These are phyloP conservation scores for Aureobasidium sp. DNA, from an alignment of 2,329 filamentous ascomycete species.

Conservation along the genomic window DNA sequence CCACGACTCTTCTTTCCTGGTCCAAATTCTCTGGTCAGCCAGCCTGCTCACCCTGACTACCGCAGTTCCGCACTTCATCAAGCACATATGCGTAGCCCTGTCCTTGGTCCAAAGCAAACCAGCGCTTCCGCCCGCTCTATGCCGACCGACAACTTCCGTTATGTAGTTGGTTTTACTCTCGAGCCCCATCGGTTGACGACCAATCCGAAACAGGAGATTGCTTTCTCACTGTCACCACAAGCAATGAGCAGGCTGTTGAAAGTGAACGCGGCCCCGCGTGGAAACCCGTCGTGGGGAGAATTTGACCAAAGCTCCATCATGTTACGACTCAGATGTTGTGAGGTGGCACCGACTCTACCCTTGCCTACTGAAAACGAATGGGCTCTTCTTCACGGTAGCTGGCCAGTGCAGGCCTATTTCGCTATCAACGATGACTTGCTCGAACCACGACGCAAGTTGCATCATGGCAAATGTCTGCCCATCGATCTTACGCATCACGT, in stretches of 20 bases:
- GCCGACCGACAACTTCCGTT: neutral
- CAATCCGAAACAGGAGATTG: slow-evolving; percentile 36
- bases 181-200: neutral
- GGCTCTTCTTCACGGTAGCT: slow-evolving; percentile 57
- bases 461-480: slow-evolving; percentile 69
- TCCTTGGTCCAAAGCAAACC: slow-evolving; percentile 26
- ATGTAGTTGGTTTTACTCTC: slow-evolving; percentile 5
- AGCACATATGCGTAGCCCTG: slow-evolving; percentile 49
- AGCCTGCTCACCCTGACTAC: slow-evolving; percentile 40
- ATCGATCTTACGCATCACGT: slow-evolving; percentile 63
- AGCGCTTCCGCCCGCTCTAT: neutral
- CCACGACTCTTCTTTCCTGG: slow-evolving; percentile 5
- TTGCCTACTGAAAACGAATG: slow-evolving; percentile 47
- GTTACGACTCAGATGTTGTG: slow-evolving; percentile 64
- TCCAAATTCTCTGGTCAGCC: slow-evolving; percentile 19
- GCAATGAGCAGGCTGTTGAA: slow-evolving; percentile 33
- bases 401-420: slow-evolving; percentile 66
- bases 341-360: slow-evolving; percentile 26
- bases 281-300: slow-evolving; percentile 27
- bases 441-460: slow-evolving; percentile 58
- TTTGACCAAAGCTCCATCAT: slow-evolving; percentile 50
- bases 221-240: slow-evolving; percentile 41
- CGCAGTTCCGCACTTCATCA: slow-evolving; percentile 50
- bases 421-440: slow-evolving; percentile 53
- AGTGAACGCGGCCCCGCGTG: slow-evolving; percentile 25